These are phyloP conservation scores for Iberis pinnata DNA, from an alignment of 345 rosid species.

Conservation along the genomic window DNA sequence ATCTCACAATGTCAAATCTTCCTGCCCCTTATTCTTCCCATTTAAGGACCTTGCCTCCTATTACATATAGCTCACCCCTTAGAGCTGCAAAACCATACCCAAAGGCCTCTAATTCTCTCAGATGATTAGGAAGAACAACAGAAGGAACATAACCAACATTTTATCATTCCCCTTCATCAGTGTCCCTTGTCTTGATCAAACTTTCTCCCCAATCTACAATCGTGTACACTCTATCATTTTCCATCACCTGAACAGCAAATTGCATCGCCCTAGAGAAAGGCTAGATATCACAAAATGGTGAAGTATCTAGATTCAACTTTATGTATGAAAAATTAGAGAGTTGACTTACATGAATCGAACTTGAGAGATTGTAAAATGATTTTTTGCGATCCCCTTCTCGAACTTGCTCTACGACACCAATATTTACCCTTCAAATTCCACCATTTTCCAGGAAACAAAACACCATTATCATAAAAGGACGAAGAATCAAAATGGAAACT, in stretches of 20 bases:
- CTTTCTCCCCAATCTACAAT: constrained; percentile 83
- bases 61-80: constrained; percentile 54
- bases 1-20: constrained; percentile 50
- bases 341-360: constrained; percentile 22
- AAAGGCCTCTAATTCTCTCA: constrained; percentile 61
- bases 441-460: not conserved
- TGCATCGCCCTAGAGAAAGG: constrained; percentile 84
- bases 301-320: not conserved
- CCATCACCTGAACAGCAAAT: constrained; percentile 65
- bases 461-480: not conserved
- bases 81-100: constrained; percentile 69
- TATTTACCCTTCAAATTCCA: no score
- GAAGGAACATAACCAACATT: constrained; percentile 66
- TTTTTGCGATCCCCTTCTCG: constrained; percentile 15
- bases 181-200: constrained; percentile 69
- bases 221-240: constrained; percentile 54
- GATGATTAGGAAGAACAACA: constrained; percentile 35
- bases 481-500: not conserved
- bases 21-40: constrained; percentile 62
- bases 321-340: not conserved
- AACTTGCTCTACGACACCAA: not conserved
- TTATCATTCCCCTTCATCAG: constrained; percentile 59
- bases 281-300: constrained; percentile 42
- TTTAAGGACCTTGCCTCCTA: constrained; percentile 82
- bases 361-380: constrained; percentile 7